A percentile compares a stretch with the other conserved stretches of the same genome.
These are phyloP conservation scores for Podaxis sp. DNA, from an alignment of 768 basidiomycete genomes.

Conservation along the genomic window DNA sequence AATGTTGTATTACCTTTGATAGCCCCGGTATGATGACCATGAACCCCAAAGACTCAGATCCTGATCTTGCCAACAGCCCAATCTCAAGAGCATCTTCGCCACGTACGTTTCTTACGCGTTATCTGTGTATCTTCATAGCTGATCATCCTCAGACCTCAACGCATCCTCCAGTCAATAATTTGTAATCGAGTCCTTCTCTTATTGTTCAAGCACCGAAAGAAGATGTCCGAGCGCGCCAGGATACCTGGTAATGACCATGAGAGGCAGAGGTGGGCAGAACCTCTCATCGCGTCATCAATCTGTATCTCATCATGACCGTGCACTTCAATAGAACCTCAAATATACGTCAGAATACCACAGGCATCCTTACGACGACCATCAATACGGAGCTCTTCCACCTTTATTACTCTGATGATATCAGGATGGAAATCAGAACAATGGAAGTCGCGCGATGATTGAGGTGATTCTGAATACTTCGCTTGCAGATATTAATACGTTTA, in stretches of 20 bases:
- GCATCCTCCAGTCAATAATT: conserved; percentile 9
- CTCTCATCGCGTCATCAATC: too few species aligned
- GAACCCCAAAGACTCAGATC: background rate
- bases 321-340: background rate
- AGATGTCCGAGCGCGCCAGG: background rate
- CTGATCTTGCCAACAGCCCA: background rate
- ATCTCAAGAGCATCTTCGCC: background rate
- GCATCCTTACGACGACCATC: background rate
- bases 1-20: background rate
- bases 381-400: background rate
- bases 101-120: background rate
- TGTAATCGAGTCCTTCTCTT: conserved; percentile 5
- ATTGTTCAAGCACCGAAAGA: background rate
- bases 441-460: background rate
- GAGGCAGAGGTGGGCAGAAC: background rate
- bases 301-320: background rate
- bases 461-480: background rate
- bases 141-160: background rate
- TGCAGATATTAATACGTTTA: too few species aligned
- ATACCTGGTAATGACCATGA: background rate
- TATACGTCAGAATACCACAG: background rate
- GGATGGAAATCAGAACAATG: background rate
- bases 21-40: background rate
- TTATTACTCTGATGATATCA: background rate
- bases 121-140: too few species aligned